Base-by-base conservation (phyloP, 140 eudicot genomes). In the Erigeron philadelphicus region DNA sequence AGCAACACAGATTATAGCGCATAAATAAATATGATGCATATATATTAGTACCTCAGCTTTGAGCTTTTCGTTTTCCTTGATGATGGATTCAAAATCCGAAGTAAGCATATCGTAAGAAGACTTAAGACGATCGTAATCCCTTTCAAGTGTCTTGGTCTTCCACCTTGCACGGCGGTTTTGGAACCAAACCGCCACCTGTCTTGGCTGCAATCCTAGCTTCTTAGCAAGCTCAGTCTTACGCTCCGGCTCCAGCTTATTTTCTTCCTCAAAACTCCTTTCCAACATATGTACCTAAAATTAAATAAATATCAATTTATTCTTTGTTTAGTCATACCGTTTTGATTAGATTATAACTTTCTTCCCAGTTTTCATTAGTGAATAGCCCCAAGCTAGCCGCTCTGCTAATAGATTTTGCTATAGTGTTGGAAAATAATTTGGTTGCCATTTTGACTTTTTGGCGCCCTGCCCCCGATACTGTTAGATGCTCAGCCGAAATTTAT, bases 161-260 rank as follows among this genome's bases (percentile, higher is more conserved):
- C 95, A 91, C 82, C 96, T 78, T 9, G 97, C 97, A 52, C 97
- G 96, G 69, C 96, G 96, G 89, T 91, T 91, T 72, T 88, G 97
- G 83, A 91, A 91, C 97, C 97, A 91, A 44, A 91, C 95, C 43
- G 97, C 97, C 86, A 91, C 97, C 86, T 91, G 97, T 57, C 97
- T 76, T 16, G 96, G 97, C 91, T 88, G 96, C 80, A 91, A 72
- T 67, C 95, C 90, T 1, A 91, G 91, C 83, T 84, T 82, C 76
- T 82, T 91, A 7, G 97, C 97, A 41, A 91, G 83, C 83, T 91
- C 84, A 3, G 85, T 86, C 81, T 88, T 91, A 60, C 97, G 82
- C 60, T 91, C 96, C 41, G 90, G 97, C 86, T 91, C 97, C 89
- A 91, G 95, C 69, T 91, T 91, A 82, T 88, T 91, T 73, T 91